Base-by-base conservation (phyloP, 345 rosid species). In the Gynandropsis gynandra region DNA sequence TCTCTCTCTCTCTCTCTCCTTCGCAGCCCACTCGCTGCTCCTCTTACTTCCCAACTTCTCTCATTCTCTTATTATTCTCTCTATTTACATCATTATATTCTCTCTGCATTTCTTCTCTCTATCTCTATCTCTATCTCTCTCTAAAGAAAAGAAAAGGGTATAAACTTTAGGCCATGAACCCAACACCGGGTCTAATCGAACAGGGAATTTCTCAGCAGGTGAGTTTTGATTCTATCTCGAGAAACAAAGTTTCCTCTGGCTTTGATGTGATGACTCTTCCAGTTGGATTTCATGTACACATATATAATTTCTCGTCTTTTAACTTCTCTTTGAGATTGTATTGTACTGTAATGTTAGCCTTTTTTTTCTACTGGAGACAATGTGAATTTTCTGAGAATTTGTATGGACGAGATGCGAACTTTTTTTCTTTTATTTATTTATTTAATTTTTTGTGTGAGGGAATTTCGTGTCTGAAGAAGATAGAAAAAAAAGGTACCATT, bases 141-240 rank as follows among this genome's bases (percentile, higher is more conserved):
- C 16, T 9, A 47, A 41, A 50, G 43, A 47, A 20, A 61, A 60
- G 34, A 53, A 62, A 48, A 35, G 41, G 14, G 44, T 42, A 45
- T 48, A 45, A 42, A 0, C 53, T 57, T 27, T 15, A 44, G 20
- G 63, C 63, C 72, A 81, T 79, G 88, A 68, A 55, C 74, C 76
- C 71, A 31, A 62, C 81, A 37, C 73, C 59, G 20, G 68, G 60
- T 39, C 49, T 42, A 41, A 40, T 65, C 44, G 88, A 81, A 62
- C 74, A 64, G 36, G 83, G 83, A 51, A 38, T 68, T 12, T 51
- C 76, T 70, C 76, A 49, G 5, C 74, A 80, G 92, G 92, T 78
- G 66, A 17, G 48, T 48, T 45, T 45, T 15, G 39, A 55, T 41
- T 39, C 37, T 9, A 31, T 37, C 12, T 37, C 58, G 38, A 16